A percentile compares a stretch with the other conserved stretches of the same genome.
Evolutionary conservation across 2,329 filamentous ascomycete species (phyloP).

Genomic region (Penicillium sp.): DNA sequence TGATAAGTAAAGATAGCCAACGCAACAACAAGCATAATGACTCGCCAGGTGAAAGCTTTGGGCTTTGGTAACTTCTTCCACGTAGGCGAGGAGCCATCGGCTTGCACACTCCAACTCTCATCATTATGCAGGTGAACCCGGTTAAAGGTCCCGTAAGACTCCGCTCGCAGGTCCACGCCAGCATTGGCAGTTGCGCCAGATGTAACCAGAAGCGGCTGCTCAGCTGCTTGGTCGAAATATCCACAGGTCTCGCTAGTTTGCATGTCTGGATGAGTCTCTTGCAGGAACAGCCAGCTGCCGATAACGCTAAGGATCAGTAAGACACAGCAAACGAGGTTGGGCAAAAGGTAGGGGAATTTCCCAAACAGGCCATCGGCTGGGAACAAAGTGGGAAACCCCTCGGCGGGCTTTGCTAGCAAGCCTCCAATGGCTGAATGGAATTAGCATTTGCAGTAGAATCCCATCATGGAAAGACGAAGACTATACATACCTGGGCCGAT

Average conservation of each 20-base stretch:
- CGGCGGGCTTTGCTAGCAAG: constrained; percentile 74
- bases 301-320: constrained; percentile 77
- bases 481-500: constrained; percentile 62
- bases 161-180: constrained; percentile 70
- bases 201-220: constrained; percentile 73
- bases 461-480: background rate
- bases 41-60: constrained; percentile 60
- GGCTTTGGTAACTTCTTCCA: constrained; percentile 41
- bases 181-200: constrained; percentile 72
- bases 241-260: constrained; percentile 52
- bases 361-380: constrained; percentile 68
- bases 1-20: constrained; percentile 91
- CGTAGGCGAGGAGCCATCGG: constrained; percentile 46
- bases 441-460: constrained; percentile 13
- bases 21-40: constrained; percentile 75
- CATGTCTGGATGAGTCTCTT: constrained; percentile 88
- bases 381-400: constrained; percentile 71
- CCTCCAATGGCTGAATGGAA: constrained; percentile 69
- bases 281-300: constrained; percentile 74
- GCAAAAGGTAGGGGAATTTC: constrained; percentile 80
- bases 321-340: constrained; percentile 78
- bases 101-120: constrained; percentile 53
- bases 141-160: constrained; percentile 75
- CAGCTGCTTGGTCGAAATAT: constrained; percentile 50
- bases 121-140: constrained; percentile 55